phyloP scores from a whole-genome alignment of 2,329 filamentous ascomycete species.

The Aschersonia sp. region DNA sequence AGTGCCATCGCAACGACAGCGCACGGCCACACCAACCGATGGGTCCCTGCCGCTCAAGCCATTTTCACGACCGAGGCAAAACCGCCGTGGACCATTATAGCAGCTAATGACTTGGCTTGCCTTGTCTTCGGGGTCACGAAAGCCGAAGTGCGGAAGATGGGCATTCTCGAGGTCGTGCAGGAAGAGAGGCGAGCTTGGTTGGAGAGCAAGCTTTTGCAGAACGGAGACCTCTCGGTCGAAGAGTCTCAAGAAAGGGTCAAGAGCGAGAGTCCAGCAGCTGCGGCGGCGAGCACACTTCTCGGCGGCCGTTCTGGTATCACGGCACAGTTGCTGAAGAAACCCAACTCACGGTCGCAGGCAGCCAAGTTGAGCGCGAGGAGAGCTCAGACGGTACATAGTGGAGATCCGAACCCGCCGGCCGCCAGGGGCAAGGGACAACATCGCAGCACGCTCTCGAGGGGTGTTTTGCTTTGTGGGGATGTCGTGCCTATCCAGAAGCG shows the following conservation, averaged over 20 bases:
- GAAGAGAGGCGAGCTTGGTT: conserved; percentile 82
- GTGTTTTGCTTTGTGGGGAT: conserved; percentile 86
- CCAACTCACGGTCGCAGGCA: conserved; percentile 42
- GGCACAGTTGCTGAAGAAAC: conserved; percentile 75
- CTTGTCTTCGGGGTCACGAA: conserved; percentile 98
- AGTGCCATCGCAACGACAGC: conserved; percentile 40
- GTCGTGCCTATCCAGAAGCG: conserved; percentile 97
- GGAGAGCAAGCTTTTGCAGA: conserved; percentile 61
- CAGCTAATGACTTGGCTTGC: conserved; percentile 91
- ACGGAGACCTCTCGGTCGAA: conserved; percentile 19
- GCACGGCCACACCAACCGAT: conserved; percentile 84
- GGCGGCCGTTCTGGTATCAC: conserved; percentile 62
- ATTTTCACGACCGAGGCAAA: conserved; percentile 93
- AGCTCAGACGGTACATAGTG: conserved; percentile 49
- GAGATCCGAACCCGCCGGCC: conserved; percentile 39
- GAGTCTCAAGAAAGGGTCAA: conserved; percentile 17
- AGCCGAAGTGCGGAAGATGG: conserved; percentile 84
- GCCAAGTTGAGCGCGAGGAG: conserved; percentile 39
- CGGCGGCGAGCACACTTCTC: conserved; percentile 39
- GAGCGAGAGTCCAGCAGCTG: conserved; percentile 20
- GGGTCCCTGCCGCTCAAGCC: conserved; percentile 81
- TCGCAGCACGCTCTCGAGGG: conserved; percentile 61
- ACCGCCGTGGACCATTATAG: conserved; percentile 87
- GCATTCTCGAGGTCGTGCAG: conserved; percentile 88
- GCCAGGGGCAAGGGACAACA: conserved; percentile 44